Conservation (phyloP, 2,329 filamentous ascomycete species). For the Penicillium sp. region DNA sequence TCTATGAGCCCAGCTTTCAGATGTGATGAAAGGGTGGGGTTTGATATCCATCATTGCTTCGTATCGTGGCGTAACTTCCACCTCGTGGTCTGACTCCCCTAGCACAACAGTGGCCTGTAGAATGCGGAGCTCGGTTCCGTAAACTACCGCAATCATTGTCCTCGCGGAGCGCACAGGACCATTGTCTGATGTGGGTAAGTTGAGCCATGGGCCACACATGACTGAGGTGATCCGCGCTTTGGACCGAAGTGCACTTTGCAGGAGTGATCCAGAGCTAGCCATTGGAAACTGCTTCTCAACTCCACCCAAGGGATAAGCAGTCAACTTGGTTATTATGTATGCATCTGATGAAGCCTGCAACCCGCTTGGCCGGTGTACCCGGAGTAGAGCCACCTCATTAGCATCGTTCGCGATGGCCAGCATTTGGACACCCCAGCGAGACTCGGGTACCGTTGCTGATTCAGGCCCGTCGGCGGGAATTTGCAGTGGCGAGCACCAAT, state of each 20-base stretch:
- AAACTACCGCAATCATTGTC: slow-evolving; percentile 29
- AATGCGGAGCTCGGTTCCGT: slow-evolving; percentile 30
- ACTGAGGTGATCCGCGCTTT: slow-evolving; percentile 28
- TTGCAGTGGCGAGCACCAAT: slow-evolving; percentile 41
- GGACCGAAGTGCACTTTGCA: slow-evolving; percentile 28
- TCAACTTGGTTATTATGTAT: slow-evolving; percentile 30
- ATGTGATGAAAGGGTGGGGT: slow-evolving; percentile 12
- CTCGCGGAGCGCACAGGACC: slow-evolving; percentile 15
- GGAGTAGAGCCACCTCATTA: slow-evolving; percentile 38
- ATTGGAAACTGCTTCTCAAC: slow-evolving; percentile 11
- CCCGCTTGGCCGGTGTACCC: slow-evolving; percentile 18
- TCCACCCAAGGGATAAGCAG: slow-evolving; percentile 20
- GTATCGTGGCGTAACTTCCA: slow-evolving; percentile 1
- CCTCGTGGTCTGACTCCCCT: not conserved
- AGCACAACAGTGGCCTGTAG: slow-evolving; percentile 24
- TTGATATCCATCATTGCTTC: slow-evolving; percentile 10
- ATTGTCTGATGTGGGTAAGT: not conserved
- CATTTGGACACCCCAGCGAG: slow-evolving; percentile 38
- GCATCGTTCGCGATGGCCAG: slow-evolving; percentile 42
- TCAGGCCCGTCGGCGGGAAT: slow-evolving; percentile 9
- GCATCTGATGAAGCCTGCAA: slow-evolving; percentile 1
- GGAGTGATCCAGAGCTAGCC: slow-evolving; percentile 29
- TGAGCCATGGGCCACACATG: slow-evolving; percentile 37
- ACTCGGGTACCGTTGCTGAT: slow-evolving; percentile 14
- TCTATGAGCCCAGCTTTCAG: slow-evolving; percentile 14